Percentiles rank a stretch among this genome's conserved stretches.
Conservation (phyloP, 108 stramenopile species). For the Parietichytrium sp. region DNA sequence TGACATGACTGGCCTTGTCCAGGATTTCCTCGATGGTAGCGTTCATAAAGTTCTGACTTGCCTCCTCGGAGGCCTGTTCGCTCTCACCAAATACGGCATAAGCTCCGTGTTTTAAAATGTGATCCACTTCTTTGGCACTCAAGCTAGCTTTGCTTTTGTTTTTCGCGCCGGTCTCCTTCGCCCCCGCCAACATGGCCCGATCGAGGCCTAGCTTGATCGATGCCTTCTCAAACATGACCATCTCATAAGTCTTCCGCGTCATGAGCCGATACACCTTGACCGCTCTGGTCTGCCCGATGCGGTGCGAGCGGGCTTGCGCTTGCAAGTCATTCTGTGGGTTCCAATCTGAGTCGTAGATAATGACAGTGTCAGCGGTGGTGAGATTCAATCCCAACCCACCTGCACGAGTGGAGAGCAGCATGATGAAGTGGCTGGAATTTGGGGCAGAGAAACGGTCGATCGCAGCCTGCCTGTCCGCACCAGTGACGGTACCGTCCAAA, state of each 20-base stretch:
- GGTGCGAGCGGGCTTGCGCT: slow-evolving; percentile 87
- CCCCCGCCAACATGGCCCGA: slow-evolving; percentile 87
- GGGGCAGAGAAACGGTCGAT: slow-evolving; percentile 54
- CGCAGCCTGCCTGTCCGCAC: slow-evolving; percentile 51
- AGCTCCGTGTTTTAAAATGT: slow-evolving; percentile 37
- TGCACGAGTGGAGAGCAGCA: slow-evolving; percentile 49
- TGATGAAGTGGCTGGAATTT: slow-evolving; percentile 37
- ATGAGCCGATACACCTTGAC: slow-evolving; percentile 93
- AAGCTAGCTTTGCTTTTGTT: neutral
- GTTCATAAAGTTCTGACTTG: slow-evolving; percentile 1
- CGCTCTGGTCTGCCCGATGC: slow-evolving; percentile 84
- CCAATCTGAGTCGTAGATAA: slow-evolving; percentile 98
- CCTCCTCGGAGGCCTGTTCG: slow-evolving; percentile 48
- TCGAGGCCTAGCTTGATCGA: slow-evolving; percentile 99
- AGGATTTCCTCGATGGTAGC: slow-evolving; percentile 38
- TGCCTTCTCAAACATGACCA: slow-evolving; percentile 95
- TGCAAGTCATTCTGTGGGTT: slow-evolving; percentile 91
- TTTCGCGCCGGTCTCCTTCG: slow-evolving; percentile 7
- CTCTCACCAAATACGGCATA: slow-evolving; percentile 36
- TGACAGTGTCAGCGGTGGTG: slow-evolving; percentile 91
- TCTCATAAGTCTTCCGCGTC: slow-evolving; percentile 89
- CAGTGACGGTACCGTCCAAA: slow-evolving; percentile 57
- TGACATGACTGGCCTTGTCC: slow-evolving; percentile 6
- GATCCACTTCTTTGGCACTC: slow-evolving; percentile 45
- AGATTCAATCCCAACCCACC: slow-evolving; percentile 54